Percentiles rank a stretch among this genome's conserved stretches.
Evolutionary conservation across 768 basidiomycete genomes (phyloP).

Genomic region (Cystofilobasidium macerans): DNA sequence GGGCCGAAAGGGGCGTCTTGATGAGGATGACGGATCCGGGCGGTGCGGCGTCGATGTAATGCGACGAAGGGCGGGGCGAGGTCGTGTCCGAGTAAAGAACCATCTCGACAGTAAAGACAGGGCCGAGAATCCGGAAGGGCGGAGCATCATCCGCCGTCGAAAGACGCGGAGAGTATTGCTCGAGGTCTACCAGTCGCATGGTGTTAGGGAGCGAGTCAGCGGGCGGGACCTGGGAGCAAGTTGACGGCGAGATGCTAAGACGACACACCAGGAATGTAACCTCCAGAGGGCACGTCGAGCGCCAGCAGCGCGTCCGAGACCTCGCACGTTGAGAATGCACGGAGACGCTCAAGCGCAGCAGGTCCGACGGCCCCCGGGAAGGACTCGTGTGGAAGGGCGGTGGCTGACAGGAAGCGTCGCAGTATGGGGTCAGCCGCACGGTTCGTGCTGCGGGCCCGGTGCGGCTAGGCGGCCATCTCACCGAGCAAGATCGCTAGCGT

Average conservation of each 20-base stretch:
- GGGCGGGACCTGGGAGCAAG: too few relatives aligned
- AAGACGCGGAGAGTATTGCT: not conserved
- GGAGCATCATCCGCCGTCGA: not conserved
- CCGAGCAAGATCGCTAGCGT: too few relatives aligned
- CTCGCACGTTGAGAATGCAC: constrained; percentile 15
- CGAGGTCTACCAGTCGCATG: too few relatives aligned
- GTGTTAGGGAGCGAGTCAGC: too few relatives aligned
- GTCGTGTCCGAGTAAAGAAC: not conserved
- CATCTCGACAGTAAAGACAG: constrained; percentile 12
- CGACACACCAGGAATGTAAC: constrained; percentile 17
- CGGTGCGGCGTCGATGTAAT: constrained; percentile 18
- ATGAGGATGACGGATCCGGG: constrained; percentile 12
- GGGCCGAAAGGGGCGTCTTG: not conserved
- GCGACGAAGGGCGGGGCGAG: not conserved
- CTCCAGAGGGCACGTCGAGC: constrained; percentile 4
- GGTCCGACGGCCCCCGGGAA: not conserved
- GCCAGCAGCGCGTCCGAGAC: constrained; percentile 22
- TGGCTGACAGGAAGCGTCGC: not conserved
- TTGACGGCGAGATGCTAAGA: too few relatives aligned
- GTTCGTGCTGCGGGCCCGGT: not conserved
- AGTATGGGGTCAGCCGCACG: not conserved
- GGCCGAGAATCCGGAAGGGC: constrained; percentile 3
- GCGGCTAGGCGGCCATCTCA: too few relatives aligned
- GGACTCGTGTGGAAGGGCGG: not conserved
- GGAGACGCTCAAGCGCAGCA: not conserved